Evolutionary conservation across 768 basidiomycete species (phyloP).

Genomic region (Naematelia encephala): DNA sequence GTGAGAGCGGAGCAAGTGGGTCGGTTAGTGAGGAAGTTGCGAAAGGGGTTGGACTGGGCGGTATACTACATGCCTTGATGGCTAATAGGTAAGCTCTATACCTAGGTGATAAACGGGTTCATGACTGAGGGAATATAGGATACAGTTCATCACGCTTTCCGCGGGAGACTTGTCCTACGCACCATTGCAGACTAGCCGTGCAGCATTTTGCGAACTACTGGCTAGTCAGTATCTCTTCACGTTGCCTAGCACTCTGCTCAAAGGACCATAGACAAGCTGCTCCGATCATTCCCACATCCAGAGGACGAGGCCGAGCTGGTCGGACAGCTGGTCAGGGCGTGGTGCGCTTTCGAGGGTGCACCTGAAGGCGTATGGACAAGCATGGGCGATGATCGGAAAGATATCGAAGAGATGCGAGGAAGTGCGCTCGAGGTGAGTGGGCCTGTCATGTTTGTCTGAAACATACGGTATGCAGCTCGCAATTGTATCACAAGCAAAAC

Average conservation of each 20-base stretch:
- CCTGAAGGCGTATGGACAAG: constrained; percentile 67
- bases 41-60: constrained; percentile 14
- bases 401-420: constrained; percentile 63
- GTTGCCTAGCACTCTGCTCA: not conserved
- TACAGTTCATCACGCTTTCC: constrained; percentile 68
- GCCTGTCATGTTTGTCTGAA: not conserved
- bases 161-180: constrained; percentile 73
- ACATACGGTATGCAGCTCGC: constrained; percentile 62
- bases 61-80: constrained; percentile 47
- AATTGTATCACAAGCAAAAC: constrained; percentile 77
- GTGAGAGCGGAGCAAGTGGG: constrained; percentile 10
- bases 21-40: not conserved
- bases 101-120: not conserved
- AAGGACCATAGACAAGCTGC: constrained; percentile 61
- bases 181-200: constrained; percentile 64
- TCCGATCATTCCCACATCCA: constrained; percentile 64
- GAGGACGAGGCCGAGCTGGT: constrained; percentile 69
- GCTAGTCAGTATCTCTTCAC: constrained; percentile 57
- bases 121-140: constrained; percentile 18
- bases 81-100: constrained; percentile 38
- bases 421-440: constrained; percentile 76
- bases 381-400: constrained; percentile 58
- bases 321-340: constrained; percentile 73
- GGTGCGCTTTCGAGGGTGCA: constrained; percentile 76
- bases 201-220: constrained; percentile 78